These are phyloP conservation scores for Aspergillus haitiensis DNA, from an alignment of 495 filamentous ascomycete genomes.

Conservation along the genomic window DNA sequence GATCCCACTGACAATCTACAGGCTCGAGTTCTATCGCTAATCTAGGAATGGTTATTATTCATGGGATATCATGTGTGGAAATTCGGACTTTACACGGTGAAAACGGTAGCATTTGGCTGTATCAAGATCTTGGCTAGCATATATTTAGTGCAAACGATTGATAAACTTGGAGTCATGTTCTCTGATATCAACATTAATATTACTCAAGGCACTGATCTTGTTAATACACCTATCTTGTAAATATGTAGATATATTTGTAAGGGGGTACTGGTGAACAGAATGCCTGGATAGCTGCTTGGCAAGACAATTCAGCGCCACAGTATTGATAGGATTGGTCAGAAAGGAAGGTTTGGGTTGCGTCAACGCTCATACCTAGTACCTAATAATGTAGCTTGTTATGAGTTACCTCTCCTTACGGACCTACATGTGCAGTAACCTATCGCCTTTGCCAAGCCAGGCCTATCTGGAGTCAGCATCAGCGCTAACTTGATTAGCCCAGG, in stretches of 20 bases:
- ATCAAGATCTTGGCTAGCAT: constrained; percentile 33
- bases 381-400: too few relatives aligned
- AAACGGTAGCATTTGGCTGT: constrained; percentile 36
- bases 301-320: too few relatives aligned
- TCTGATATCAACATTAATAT: background rate
- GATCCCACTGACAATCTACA: constrained; percentile 28
- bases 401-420: background rate
- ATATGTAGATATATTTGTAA: background rate
- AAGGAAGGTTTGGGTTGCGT: too few relatives aligned
- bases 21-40: constrained; percentile 60
- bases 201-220: background rate
- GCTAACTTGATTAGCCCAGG: constrained; percentile 1
- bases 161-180: background rate
- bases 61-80: constrained; percentile 13
- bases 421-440: constrained; percentile 4
- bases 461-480: constrained; percentile 7
- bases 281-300: too few relatives aligned
- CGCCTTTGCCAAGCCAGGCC: constrained; percentile 1
- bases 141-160: constrained; percentile 31
- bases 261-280: background rate
- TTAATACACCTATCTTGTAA: background rate
- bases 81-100: constrained; percentile 27
- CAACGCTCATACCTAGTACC: background rate
- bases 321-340: too few relatives aligned
- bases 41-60: constrained; percentile 7